phyloP scores from a whole-genome alignment of 768 basidiomycete genomes.

The Suillus placidus region DNA sequence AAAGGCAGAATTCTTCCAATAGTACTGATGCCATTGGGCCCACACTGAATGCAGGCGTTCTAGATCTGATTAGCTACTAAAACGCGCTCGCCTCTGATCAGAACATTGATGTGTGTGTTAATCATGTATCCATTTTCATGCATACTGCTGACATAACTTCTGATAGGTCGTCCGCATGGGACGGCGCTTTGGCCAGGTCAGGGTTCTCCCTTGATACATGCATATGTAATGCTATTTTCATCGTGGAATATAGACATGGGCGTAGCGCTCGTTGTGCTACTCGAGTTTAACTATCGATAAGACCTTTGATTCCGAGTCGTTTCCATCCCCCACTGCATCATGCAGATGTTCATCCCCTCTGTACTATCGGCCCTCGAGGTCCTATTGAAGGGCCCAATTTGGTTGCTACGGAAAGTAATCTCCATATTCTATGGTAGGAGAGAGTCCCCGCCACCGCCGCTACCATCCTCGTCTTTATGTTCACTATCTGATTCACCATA shows the following conservation, averaged over 20 bases:
- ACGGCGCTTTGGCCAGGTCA: neutral
- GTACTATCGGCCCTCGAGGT: neutral
- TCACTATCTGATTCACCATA: neutral
- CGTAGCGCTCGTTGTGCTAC: neutral
- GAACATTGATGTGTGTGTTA: no score
- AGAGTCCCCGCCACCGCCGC: neutral
- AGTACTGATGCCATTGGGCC: no score
- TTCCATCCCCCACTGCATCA: neutral
- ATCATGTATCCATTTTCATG: neutral
- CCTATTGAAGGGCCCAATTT: neutral
- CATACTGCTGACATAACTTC: neutral
- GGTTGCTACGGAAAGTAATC: neutral
- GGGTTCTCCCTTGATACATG: neutral
- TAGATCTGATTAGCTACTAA: no score
- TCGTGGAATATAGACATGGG: neutral
- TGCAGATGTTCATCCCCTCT: neutral
- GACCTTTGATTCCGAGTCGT: neutral
- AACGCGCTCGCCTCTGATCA: neutral
- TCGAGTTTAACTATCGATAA: neutral
- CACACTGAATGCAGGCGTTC: no score
- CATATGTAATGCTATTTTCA: neutral
- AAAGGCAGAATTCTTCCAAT: slow-evolving; percentile 53
- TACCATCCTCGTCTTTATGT: neutral
- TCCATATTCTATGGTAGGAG: neutral
- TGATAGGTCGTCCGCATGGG: neutral